Percentiles rank a stretch among this genome's conserved stretches.
Conservation (phyloP, 148 eudicot genomes). For the Vaccinium darrowii region DNA sequence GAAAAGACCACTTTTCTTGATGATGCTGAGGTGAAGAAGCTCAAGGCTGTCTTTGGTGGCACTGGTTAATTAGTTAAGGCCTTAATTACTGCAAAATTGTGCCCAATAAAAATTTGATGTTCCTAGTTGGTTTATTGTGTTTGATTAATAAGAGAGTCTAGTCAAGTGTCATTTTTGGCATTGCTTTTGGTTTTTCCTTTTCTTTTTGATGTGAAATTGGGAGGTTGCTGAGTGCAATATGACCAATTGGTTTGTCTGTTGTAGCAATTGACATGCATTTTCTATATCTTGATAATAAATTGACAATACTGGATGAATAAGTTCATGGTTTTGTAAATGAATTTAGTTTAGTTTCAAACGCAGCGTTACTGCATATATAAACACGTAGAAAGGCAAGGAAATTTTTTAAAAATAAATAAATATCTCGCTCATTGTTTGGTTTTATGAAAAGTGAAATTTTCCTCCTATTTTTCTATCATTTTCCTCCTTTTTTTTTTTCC, state of each 20-base stretch:
- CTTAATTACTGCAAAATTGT: no score
- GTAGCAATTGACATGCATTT: background rate
- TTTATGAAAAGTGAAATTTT: no score
- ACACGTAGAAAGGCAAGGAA: no score
- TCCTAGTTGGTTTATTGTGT: no score
- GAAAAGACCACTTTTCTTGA: constrained; percentile 61
- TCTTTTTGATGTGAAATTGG: background rate
- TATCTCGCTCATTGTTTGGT: no score
- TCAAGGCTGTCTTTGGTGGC: constrained; percentile 79
- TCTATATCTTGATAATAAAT: background rate
- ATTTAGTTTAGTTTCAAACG: background rate
- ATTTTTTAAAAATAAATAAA: no score
- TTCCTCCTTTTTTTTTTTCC: no score
- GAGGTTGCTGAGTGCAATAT: background rate
- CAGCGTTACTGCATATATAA: background rate
- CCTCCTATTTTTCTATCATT: no score
- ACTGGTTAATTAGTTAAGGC: constrained; percentile 26
- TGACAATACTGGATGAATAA: background rate
- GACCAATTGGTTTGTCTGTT: background rate
- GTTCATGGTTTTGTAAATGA: background rate
- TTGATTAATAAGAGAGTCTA: no score
- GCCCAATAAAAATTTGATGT: no score
- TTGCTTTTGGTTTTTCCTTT: background rate
- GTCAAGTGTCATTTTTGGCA: no score
- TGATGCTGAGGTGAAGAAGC: constrained; percentile 56